phyloP scores from a whole-genome alignment of 2,329 filamentous ascomycete species.

The Canariomyces notabilis region DNA sequence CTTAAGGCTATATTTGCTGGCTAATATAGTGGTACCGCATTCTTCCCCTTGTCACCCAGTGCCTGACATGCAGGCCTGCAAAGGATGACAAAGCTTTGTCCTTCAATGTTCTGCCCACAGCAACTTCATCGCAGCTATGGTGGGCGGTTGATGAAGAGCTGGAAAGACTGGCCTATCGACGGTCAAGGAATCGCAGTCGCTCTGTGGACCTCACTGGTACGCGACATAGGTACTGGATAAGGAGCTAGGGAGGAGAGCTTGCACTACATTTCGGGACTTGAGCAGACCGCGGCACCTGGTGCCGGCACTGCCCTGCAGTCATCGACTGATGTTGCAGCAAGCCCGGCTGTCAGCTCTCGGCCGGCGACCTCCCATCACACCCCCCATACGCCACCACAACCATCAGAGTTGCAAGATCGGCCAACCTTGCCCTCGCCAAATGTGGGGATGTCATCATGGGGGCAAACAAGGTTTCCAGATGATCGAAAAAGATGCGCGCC shows the following conservation, averaged over 20 bases:
- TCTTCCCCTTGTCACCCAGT: constrained; percentile 20
- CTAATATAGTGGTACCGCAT: constrained; percentile 31
- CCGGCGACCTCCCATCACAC: constrained; percentile 16
- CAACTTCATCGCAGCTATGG: neutral
- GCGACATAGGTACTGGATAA: too few relatives aligned
- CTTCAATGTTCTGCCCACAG: neutral
- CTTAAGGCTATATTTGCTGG: constrained; percentile 35
- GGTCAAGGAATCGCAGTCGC: too few relatives aligned
- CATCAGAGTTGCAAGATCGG: constrained; percentile 20
- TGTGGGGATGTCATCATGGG: constrained; percentile 11
- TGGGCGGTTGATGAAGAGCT: neutral
- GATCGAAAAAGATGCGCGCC: neutral
- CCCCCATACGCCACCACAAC: constrained; percentile 3
- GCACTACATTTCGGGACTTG: constrained; percentile 9
- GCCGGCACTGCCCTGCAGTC: constrained; percentile 13
- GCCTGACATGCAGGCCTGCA: neutral
- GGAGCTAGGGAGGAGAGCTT: constrained; percentile 6
- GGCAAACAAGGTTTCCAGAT: constrained; percentile 8
- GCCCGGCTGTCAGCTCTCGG: constrained; percentile 16
- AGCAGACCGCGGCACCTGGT: constrained; percentile 15
- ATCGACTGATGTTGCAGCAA: constrained; percentile 15
- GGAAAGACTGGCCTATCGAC: neutral
- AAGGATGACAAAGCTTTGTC: neutral
- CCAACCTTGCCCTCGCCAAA: constrained; percentile 12
- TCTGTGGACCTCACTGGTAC: too few relatives aligned